Base-by-base conservation (phyloP, 495 filamentous ascomycete species). In the Mytilinidion resinicola region DNA sequence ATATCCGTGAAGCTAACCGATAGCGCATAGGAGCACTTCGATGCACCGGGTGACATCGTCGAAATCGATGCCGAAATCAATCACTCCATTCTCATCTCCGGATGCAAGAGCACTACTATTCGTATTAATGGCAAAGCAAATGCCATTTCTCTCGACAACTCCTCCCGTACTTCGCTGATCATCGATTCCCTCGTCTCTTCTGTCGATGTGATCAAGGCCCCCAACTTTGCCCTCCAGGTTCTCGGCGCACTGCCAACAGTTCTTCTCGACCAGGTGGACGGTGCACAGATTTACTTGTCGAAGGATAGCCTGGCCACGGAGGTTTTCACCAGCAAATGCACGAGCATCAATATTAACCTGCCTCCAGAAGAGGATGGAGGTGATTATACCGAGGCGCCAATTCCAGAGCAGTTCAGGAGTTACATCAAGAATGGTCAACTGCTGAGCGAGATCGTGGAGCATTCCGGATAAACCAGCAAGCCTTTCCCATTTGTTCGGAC, bases 91-190 rank as follows among this genome's bases (percentile, higher is more conserved):
- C 85, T 97, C 65, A 91, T 99, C 72, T 85, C 85, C 64, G 85
- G 85, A 50, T 97, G 95, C 79, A 89, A 79, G 73, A 89, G 91
- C 70, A 87, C 86, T n/a, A 90, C 90, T 38, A 82, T 99, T 66
- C 86, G 91, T 62, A 76, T 99, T 63, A 83, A 80, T 56, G 90
- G 87, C 74, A 99, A 99, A 72, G 90, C 88, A 36, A 99, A 97
- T 72, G 90, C 91, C 11, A 86, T 99, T 60, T 90, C 91, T 17
- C 78, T 97, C 63, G 92, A 96, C 72, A 95, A 96, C 75, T 91
- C 86, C 61, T 82, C 74, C 19, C 84, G 87, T n/a, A 77, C 90
- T 9, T 89, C 87, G 17, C 81, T 99, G 54, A 82, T 96, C 42
- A 80, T 96, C 44, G 91, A 96, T 66, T 88, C 85, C 0, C 83